Percentiles rank a stretch among this genome's conserved stretches.
Conservation (phyloP, 2,329 filamentous ascomycete species). For the Purpureocillium lavendulum region DNA sequence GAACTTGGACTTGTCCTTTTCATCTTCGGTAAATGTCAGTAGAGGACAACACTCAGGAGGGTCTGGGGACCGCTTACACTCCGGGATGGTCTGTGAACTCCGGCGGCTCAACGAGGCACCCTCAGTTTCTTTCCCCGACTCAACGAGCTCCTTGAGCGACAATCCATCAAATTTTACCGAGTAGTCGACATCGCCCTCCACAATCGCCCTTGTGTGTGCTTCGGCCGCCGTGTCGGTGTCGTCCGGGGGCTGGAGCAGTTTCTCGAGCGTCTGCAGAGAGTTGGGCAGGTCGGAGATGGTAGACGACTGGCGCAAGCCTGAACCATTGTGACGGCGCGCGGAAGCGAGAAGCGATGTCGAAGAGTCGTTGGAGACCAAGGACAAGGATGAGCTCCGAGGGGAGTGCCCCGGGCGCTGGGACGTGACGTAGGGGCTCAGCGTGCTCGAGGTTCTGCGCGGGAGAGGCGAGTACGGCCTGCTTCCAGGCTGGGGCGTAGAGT, state of each 20-base stretch:
- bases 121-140: conserved; percentile 17
- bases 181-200: conserved; percentile 47
- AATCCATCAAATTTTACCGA: conserved; percentile 73
- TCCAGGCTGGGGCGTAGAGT: conserved; percentile 52
- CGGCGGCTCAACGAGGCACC: conserved; percentile 19
- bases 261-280: conserved; percentile 60
- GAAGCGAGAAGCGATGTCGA: conserved; percentile 64
- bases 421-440: conserved; percentile 59
- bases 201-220: conserved; percentile 19
- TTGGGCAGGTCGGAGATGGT: conserved; percentile 45
- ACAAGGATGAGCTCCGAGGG: conserved; percentile 69
- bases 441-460: conserved; percentile 57
- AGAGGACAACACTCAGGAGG: no score
- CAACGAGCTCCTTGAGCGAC: conserved; percentile 64
- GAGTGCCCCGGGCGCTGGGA: conserved; percentile 59
- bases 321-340: conserved; percentile 58
- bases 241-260: conserved; percentile 27
- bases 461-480: conserved; percentile 66
- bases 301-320: conserved; percentile 53
- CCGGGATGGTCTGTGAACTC: conserved; percentile 56
- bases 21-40: conserved; percentile 39
- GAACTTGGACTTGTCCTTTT: conserved; percentile 75
- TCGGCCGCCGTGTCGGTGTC: conserved; percentile 7
- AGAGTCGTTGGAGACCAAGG: conserved; percentile 70
- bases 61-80: conserved; percentile 44